phyloP scores from a whole-genome alignment of 192 early-diverging fungal genomes.

The Linnemannia elongata region DNA sequence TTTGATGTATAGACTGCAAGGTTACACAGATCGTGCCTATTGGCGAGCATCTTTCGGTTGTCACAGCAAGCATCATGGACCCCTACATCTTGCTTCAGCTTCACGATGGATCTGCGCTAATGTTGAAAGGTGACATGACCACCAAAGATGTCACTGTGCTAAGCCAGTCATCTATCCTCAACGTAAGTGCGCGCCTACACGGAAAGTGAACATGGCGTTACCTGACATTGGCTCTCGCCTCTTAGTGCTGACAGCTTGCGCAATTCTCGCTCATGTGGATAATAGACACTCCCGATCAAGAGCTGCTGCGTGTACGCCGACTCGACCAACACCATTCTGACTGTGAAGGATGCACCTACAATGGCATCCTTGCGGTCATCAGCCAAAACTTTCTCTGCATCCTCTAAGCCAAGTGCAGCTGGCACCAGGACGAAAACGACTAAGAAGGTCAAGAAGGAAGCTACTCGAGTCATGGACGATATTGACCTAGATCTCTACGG shows the following conservation, averaged over 20 bases:
- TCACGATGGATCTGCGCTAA: conserved; percentile 70
- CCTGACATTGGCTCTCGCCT: not conserved
- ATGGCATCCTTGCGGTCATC: conserved; percentile 46
- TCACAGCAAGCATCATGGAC: conserved; percentile 81
- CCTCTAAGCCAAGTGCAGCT: not conserved
- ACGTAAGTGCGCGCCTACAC: conserved; percentile 39
- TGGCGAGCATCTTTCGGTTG: conserved; percentile 64
- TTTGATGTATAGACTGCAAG: conserved; percentile 62
- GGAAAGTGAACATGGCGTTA: not conserved
- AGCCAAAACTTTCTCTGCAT: not conserved
- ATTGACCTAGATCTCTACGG: conserved; percentile 55
- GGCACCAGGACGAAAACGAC: conserved; percentile 17
- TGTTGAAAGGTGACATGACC: conserved; percentile 71
- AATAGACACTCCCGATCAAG: conserved; percentile 40
- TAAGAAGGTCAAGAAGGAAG: conserved; percentile 40
- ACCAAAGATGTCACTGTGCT: conserved; percentile 58
- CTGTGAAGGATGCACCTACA: conserved; percentile 44
- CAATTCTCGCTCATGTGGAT: not conserved
- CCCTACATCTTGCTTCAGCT: conserved; percentile 84
- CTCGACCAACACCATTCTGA: conserved; percentile 26
- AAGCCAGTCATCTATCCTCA: conserved; percentile 57
- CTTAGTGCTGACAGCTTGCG: not conserved
- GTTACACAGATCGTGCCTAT: conserved; percentile 65
- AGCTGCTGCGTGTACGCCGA: conserved; percentile 52
- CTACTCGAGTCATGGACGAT: conserved; percentile 32